Evolutionary conservation across 768 basidiomycete species (phyloP).

Genomic region (Lentinula sp.): DNA sequence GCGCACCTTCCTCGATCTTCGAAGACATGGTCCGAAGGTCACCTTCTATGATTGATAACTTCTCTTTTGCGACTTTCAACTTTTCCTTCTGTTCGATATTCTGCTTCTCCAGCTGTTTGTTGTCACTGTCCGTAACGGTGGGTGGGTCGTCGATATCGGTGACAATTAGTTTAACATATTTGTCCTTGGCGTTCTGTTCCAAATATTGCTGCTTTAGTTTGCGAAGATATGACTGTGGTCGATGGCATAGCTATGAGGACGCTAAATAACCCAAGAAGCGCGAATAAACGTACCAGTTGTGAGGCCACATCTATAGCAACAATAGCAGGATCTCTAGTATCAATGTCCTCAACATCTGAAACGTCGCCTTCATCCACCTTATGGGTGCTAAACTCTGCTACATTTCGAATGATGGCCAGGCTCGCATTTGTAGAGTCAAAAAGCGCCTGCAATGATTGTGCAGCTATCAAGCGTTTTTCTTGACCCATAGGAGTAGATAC

Average conservation of each 20-base stretch:
- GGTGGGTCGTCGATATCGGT: conserved; percentile 81
- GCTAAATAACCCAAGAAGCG: not conserved
- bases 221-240: conserved; percentile 62
- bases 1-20: conserved; percentile 59
- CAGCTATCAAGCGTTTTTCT: conserved; percentile 19
- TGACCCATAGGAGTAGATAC: conserved; percentile 10
- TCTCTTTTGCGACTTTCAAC: conserved; percentile 59
- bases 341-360: conserved; percentile 27
- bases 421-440: conserved; percentile 25
- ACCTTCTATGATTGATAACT: conserved; percentile 52
- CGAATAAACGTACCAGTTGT: conserved; percentile 46
- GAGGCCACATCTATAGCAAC: conserved; percentile 53
- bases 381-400: conserved; percentile 28
- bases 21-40: conserved; percentile 62
- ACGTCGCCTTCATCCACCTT: conserved; percentile 29
- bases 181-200: conserved; percentile 87
- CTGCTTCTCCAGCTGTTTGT: conserved; percentile 49
- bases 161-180: conserved; percentile 82
- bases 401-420: conserved; percentile 31
- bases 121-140: conserved; percentile 74
- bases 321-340: conserved; percentile 45
- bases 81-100: conserved; percentile 70
- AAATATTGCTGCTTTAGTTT: conserved; percentile 88
- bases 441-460: conserved; percentile 23
- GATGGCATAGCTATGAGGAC: not conserved